Evolutionary conservation across 2,329 filamentous ascomycete genomes (phyloP), one percentile per base, ranked within the genome.

Genomic region (Fusarium coicis): DNA sequence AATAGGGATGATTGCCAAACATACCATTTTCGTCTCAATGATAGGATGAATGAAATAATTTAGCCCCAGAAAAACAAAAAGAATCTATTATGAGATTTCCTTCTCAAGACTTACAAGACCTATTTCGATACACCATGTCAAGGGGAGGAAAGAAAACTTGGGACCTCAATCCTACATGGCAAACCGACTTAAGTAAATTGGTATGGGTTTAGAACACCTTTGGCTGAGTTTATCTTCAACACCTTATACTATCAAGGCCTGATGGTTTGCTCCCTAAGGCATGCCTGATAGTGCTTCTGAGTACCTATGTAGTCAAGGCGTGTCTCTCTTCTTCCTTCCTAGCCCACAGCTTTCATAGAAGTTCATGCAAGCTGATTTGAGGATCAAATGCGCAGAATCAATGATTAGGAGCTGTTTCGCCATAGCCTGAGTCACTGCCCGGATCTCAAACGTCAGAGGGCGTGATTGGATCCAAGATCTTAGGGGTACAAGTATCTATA

Each of bases 381-480:
- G 44, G 59, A 59, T 53, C 50, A 46, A 59, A 40, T 63, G 57
- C 26, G 54, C 30, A 44, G 56, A 64, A 68, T 69, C 44, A 59
- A 66, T 59, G 49, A 76, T 70, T 74, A 63, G 70, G 54, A 75
- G 69, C 58, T 66, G 70, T 66, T 66, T 66, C 53, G 46, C 61
- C 32, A 43, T 53, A 36, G 59, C 56, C 72, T 77, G 75, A 77
- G 75, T 77, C 75, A 77, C 68, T 75, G 72, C 70, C 68, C 59
- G 53, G 66, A 36, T 34, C 65, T 59, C 59, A 37, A 70, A 62
- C 66, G 63, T 75, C 70, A 68, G 62, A 60, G 72, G 61, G 65
- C 54, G 46, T 64, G 62, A 60, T 66, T 62, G 58, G 39, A 59
- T 60, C 47, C 37, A 49, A 47, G 60, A 32, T 50, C 54, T 56